These are phyloP conservation scores for Rhodotorula sp. DNA, from an alignment of 1,284 basidiomycete genomes.

Conservation along the genomic window DNA sequence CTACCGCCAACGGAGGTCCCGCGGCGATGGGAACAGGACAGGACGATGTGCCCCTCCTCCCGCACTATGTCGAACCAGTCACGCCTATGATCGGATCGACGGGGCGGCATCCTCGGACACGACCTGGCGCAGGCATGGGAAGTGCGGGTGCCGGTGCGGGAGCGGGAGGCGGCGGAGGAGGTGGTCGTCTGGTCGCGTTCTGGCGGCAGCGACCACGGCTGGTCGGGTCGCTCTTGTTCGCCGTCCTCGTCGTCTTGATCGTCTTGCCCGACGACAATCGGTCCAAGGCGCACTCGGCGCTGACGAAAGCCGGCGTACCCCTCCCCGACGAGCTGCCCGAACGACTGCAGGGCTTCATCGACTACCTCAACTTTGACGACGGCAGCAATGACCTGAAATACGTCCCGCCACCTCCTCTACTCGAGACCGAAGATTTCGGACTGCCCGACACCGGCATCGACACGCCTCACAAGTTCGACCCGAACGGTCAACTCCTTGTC, in stretches of 20 bases:
- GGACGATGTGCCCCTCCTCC: conserved; percentile 22
- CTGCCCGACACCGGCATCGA: conserved; percentile 17
- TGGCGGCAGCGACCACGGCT: conserved; percentile 14
- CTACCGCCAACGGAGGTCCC: not conserved
- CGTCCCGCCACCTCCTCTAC: conserved; percentile 26
- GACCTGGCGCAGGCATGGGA: conserved; percentile 1
- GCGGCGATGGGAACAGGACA: not conserved
- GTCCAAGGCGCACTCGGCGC: conserved; percentile 31
- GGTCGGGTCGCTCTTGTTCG: conserved; percentile 29
- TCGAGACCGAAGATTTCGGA: conserved; percentile 21
- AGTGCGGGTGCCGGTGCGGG: too few species aligned
- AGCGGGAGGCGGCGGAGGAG: not conserved
- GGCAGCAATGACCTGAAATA: conserved; percentile 33
- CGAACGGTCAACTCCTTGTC: conserved; percentile 40
- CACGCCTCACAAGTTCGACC: conserved; percentile 27
- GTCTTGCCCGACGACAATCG: conserved; percentile 39
- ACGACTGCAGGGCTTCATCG: conserved; percentile 37
- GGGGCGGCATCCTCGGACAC: conserved; percentile 15
- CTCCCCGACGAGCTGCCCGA: conserved; percentile 42
- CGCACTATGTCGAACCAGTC: conserved; percentile 30
- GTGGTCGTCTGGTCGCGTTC: not conserved
- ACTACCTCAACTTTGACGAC: conserved; percentile 36
- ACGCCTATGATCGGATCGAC: conserved; percentile 26
- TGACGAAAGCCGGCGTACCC: conserved; percentile 39
- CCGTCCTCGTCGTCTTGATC: conserved; percentile 37